Evolutionary conservation across 106 monocot genomes (phyloP).

Genomic region (Allium cepa): DNA sequence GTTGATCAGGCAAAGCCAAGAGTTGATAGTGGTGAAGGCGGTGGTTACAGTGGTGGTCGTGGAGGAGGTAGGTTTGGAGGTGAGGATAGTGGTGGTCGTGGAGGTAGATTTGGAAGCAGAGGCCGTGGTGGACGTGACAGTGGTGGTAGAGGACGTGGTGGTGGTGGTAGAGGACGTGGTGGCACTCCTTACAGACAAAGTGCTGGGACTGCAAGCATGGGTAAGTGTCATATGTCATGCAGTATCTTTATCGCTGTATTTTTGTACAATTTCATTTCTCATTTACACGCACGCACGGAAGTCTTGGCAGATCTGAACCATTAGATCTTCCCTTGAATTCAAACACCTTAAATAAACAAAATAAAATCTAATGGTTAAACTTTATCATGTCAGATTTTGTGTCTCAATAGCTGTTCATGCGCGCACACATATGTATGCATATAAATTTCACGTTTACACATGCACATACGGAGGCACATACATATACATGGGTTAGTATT

Average conservation of each 20-base stretch:
- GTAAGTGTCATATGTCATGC: background rate
- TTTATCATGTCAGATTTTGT: no score
- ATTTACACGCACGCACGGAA: no score
- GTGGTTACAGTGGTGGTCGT: background rate
- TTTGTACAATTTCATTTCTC: no score
- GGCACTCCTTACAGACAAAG: conserved; percentile 4
- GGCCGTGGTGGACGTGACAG: conserved; percentile 2
- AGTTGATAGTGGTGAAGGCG: conserved; percentile 8
- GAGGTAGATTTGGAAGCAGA: conserved; percentile 4
- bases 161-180: background rate
- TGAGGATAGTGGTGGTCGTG: conserved; percentile 2
- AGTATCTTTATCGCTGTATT: background rate
- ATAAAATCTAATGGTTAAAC: no score
- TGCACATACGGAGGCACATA: no score
- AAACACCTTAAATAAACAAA: no score
- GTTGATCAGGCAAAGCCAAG: conserved; percentile 15
- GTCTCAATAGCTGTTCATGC: background rate
- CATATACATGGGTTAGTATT: no score
- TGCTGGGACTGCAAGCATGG: conserved; percentile 11
- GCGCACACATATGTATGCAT: no score
- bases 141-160: conserved; percentile 6
- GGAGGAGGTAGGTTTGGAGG: conserved; percentile 4
- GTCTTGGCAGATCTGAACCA: background rate
- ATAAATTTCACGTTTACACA: background rate
- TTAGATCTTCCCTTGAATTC: background rate